Evolutionary conservation across 768 basidiomycete species (phyloP), one percentile per base, ranked within the genome.

Genomic region (Pleurotus citrinopileatus): DNA sequence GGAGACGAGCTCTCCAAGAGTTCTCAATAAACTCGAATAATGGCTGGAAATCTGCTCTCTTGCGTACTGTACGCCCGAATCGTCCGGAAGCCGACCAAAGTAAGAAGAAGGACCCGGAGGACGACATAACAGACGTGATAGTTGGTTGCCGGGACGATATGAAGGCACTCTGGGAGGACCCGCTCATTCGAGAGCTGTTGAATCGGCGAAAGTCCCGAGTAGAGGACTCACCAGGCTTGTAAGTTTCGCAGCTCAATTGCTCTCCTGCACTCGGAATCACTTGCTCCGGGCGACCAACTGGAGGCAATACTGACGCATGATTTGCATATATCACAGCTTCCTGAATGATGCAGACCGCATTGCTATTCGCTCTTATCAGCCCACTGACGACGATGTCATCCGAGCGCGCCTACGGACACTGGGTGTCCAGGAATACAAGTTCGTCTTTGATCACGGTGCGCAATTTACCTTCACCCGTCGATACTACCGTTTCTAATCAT

Each of bases 181-280:
- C 77, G 17, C 70, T 77, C 4, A 78, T 90, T 5, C 79, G 77
- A 58, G 81, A 87, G 63, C 78, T 86, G 69, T 65, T 91, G 55
- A 66, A 61, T 53, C 67, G 78, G 42, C 73, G 78, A 25, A 84
- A 80, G 61, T 63, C 75, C 4, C 72, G 80, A 60, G 66, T 91
- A 57, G 88, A 92, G 65, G 82, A 89, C 55, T 71, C 78, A 15
- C 80, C 90, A 32, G 85, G 90, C 50, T 91, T 91, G 87, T 89
- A 66, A 70, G 86, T 77, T 9, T 6, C 19, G 22, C n/a, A 28
- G 40, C 44, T 57, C 38, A 40, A 40, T 19, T 40, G 19, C 38
- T n/a, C 7, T 40, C 32, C n/a, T 20, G 27, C 10, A 20, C 47
- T n/a, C 22, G 27, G 48, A 3, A 10, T n/a, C 27, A 27, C 25